Base-by-base conservation (phyloP, 2,329 filamentous ascomycete genomes). In the Stagonosporopsis rhizophila region DNA sequence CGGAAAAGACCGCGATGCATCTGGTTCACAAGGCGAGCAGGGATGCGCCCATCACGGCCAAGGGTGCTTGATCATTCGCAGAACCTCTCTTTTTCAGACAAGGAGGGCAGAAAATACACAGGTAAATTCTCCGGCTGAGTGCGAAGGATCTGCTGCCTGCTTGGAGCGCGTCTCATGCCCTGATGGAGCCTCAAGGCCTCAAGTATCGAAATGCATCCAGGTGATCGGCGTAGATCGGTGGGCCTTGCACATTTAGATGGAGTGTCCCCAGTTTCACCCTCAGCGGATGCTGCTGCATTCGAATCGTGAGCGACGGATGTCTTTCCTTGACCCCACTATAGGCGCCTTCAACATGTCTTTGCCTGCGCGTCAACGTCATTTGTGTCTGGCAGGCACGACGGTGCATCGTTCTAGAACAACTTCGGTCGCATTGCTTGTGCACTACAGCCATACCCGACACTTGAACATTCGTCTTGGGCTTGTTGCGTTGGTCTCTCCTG, bases 321-420 rank as follows among this genome's bases (percentile, higher is more conserved):
- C 30, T 52, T 41, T 49, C 61, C 60, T 55, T 42, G 20, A 46
- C 42, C 46, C 44, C 44, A 45, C 53, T 40, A 44, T 54, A 34
- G 44, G 54, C 44, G 44, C 45, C 45, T 60, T 47, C 39, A 61
- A 38, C 39, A 47, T 52, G 37, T 39, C 42, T 23, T 52, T 25
- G 14, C 30, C 42, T 44, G 19, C 37, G 35, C 46, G 23, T 20
- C 42, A 41, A 60, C 63, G 63, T 65, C 63, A 66, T 63, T 45
- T 39, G 42, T 35, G 45, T 52, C 47, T 52, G 46, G 42, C 54
- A 46, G 7, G 30, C 39, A 27, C 47, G 38, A 51, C 58, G 57
- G 53, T 39, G 48, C 42, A 46, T 49, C 34, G 53, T 65, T 66
- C 63, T 66, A 64, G 63, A 65, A 60, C 54, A n/a, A 25, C 47